Evolutionary conservation across 805 yeast species (phyloP), one percentile per base, ranked within the genome.

Genomic region (Naumovozyma castellii): DNA sequence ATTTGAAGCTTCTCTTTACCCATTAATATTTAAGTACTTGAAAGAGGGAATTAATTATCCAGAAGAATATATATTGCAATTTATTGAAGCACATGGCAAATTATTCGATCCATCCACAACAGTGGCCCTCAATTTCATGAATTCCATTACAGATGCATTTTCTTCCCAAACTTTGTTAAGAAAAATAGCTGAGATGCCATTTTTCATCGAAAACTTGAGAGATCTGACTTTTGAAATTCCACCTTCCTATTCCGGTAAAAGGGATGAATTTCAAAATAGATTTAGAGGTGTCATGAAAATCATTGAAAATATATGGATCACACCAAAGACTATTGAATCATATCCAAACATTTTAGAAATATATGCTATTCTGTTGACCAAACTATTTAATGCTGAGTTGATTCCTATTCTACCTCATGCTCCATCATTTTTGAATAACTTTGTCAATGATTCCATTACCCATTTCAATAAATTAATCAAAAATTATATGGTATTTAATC

Each of bases 41-140:
- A 50, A 50, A 32, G 53, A 57, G 6, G 15, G 15, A 12, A 44
- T 49, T 14, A 50, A 53, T n/a, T 54, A 54, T 14, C 57, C 62
- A 2, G 50, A 52, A 15, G 66, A 61, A 6, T 51, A 65, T 19
- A 38, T 58, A 18, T 44, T 60, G 10, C 54, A 60, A 34, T 53
- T 67, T 27, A 54, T 64, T 31, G 54, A 59, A 34, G 40, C 50
- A 5, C 70, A 66, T 44, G 68, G 69, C 9, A 40, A 54, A 8
- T 29, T 44, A n/a, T 29, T 52, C 30, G 41, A 32, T 18, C 35
- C 15, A 9, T 29, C 32, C 5, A 9, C 32, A 5, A n/a, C 13
- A 8, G 20, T 42, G 3, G 52, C 52, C 18, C 56, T 51, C 37
- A 57, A 56, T 18, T 65, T 63, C 33, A 40, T 66, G 36, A 55